These are phyloP conservation scores for Aspergillus alliaceus DNA, from an alignment of 2,329 filamentous ascomycete genomes.

Conservation along the genomic window DNA sequence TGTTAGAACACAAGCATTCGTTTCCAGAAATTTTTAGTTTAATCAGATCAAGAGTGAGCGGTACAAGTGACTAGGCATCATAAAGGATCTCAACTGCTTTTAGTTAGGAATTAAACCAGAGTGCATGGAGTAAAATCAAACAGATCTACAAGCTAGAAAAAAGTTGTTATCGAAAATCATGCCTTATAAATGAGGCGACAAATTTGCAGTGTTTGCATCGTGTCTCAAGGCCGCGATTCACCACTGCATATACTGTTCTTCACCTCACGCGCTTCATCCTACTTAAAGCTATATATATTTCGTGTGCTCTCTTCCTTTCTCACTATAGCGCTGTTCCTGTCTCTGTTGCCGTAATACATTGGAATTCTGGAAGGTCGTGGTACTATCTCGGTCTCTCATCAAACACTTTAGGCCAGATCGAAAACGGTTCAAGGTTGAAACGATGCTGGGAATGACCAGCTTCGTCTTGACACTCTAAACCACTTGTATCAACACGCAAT, in stretches of 20 bases:
- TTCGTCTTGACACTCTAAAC: background rate
- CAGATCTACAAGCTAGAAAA: no score
- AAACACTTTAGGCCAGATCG: background rate
- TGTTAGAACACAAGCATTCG: no score
- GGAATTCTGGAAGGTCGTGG: background rate
- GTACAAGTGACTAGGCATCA: no score
- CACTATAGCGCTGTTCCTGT: background rate
- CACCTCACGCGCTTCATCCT: background rate
- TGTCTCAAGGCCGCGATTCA: background rate
- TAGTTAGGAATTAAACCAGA: no score
- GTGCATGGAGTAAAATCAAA: no score
- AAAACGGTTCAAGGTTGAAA: background rate
- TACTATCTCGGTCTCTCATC: background rate
- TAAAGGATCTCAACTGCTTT: no score
- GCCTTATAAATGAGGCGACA: background rate
- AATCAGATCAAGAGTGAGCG: no score
- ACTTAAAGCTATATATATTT: background rate
- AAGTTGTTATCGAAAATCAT: no score
- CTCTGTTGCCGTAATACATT: background rate
- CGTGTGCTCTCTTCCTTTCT: background rate
- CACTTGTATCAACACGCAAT: background rate
- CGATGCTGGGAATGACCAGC: background rate
- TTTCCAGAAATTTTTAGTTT: no score
- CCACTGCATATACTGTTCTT: background rate
- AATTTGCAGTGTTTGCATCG: conserved; percentile 1